Evolutionary conservation across 2,329 filamentous ascomycete species (phyloP).

Genomic region (Trematosphaeria pertusa): DNA sequence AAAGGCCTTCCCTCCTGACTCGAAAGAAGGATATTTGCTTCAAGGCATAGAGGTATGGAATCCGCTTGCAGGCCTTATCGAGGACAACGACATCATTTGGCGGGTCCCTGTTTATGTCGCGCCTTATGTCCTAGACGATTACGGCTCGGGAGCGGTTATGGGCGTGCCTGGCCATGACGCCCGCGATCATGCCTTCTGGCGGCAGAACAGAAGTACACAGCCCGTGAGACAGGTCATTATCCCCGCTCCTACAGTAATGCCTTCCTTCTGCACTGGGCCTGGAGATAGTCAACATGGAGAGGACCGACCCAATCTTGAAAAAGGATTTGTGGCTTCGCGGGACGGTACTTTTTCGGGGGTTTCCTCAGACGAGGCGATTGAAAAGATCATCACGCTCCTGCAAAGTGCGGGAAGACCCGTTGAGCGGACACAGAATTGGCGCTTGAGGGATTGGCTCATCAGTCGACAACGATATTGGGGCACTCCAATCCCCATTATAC

Average conservation of each 20-base stretch:
- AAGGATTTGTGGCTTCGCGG: constrained; percentile 71
- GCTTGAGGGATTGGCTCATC: constrained; percentile 86
- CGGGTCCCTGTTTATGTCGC: constrained; percentile 79
- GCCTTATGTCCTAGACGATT: constrained; percentile 84
- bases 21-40: constrained; percentile 71
- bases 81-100: constrained; percentile 55
- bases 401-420: constrained; percentile 63
- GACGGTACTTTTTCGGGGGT: constrained; percentile 71
- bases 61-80: constrained; percentile 60
- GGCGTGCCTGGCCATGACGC: constrained; percentile 86
- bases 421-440: constrained; percentile 74
- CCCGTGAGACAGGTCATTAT: constrained; percentile 66
- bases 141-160: constrained; percentile 89
- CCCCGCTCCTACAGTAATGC: constrained; percentile 11
- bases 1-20: constrained; percentile 61
- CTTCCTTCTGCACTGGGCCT: constrained; percentile 1
- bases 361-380: constrained; percentile 67
- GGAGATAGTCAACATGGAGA: background rate
- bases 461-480: constrained; percentile 95
- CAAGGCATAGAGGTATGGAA: constrained; percentile 48
- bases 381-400: constrained; percentile 63
- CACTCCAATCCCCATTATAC: constrained; percentile 85
- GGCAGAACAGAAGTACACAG: constrained; percentile 67
- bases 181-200: constrained; percentile 82
- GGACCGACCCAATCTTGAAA: constrained; percentile 63